Evolutionary conservation across 2,329 filamentous ascomycete genomes (phyloP).

Genomic region (Ceratocystis huliohia): DNA sequence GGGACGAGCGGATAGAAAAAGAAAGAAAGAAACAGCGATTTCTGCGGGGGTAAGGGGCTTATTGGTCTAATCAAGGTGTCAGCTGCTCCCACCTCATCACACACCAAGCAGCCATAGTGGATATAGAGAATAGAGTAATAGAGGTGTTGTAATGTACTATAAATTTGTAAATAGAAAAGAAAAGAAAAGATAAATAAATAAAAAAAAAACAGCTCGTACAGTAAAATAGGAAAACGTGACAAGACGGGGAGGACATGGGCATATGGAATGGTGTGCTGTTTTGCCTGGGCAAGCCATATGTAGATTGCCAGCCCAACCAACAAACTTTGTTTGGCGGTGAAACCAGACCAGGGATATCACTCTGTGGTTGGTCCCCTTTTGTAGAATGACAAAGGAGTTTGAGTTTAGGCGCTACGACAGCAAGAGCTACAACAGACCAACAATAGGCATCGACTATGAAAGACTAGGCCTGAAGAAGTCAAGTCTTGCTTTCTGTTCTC

Average conservation of each 20-base stretch:
- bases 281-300: neutral
- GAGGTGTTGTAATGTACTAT: too few relatives aligned
- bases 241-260: too few relatives aligned
- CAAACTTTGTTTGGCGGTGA: constrained; percentile 1
- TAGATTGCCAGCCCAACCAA: neutral
- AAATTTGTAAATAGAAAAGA: too few relatives aligned
- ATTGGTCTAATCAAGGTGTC: neutral
- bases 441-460: neutral
- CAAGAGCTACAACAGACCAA: neutral
- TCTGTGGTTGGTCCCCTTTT: neutral
- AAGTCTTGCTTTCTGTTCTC: neutral
- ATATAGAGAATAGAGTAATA: too few relatives aligned
- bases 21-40: neutral
- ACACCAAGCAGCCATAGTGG: neutral
- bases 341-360: neutral
- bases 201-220: too few relatives aligned
- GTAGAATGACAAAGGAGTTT: neutral
- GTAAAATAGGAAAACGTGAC: too few relatives aligned
- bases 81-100: neutral
- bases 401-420: neutral
- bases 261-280: too few relatives aligned
- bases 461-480: neutral
- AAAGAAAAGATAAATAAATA: too few relatives aligned
- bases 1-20: neutral
- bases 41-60: constrained; percentile 6